Evolutionary conservation across 163 green algal species (phyloP), one percentile per base, ranked within the genome.

Genomic region (Chloromonas sp.): DNA sequence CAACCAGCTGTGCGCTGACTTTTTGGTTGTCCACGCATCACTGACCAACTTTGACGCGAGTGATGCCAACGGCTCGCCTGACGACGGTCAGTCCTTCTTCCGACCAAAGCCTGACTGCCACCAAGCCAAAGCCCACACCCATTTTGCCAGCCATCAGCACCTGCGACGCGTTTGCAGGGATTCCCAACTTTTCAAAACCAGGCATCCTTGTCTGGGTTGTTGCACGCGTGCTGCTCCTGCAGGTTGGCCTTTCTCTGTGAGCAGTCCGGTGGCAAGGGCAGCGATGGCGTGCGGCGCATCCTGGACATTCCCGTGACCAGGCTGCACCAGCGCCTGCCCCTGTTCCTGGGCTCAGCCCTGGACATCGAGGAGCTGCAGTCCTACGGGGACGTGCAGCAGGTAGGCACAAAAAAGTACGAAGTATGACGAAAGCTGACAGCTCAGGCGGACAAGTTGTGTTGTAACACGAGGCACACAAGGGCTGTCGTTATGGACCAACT

Each of bases 241-340:
- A 81, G 77, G 77, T 99, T 98, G 92, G 93, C 91, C 58, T 93
- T 97, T 81, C 90, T 99, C 61, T 91, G 90, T 13, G 96, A 98
- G 90, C 94, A 98, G 91, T 96, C 96, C 0, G 96, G 96, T 61
- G 96, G 96, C 81, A 92, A 90, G 81, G 96, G 92, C 60, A 96
- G 91, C 14, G 96, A 95, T 79, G 96, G 96, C 62, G 87, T 84
- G 60, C 80, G 90, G 82, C 92, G 94, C 14, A 91, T 99, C 8
- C 87, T 98, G 71, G 93, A 96, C 80, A 94, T 98, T n/a, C 82
- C 90, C 13, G 95, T 95, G 2, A 86, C 93, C 2, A 76, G 82
- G 83, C 82, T 98, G 78, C 96, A 99, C 89, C 95, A 98, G 90
- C 91, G 95, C 60, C 91, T 98, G 88, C 96, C 96, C 3, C 91